Evolutionary conservation across 768 basidiomycete species (phyloP).

Genomic region (Imleria badia): DNA sequence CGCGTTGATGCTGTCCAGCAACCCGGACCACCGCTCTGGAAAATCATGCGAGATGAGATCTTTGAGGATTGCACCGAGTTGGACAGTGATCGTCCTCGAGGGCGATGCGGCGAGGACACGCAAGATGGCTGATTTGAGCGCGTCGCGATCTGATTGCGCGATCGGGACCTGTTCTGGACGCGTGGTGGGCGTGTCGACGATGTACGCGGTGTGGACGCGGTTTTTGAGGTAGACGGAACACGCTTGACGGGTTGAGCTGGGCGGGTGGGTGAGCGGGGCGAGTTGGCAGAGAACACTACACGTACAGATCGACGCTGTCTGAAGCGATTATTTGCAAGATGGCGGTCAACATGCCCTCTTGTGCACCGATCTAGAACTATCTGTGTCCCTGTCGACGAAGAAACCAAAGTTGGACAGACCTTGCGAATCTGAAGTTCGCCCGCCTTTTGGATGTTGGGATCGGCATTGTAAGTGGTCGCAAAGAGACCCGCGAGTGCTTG

Average conservation of each 20-base stretch:
- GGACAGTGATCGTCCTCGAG: slow-evolving; percentile 66
- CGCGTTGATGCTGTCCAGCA: slow-evolving; percentile 65
- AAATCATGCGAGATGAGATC: slow-evolving; percentile 75
- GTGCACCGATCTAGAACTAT: slow-evolving; percentile 60
- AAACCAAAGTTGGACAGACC: slow-evolving; percentile 38
- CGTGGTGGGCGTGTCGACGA: slow-evolving; percentile 41
- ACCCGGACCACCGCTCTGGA: slow-evolving; percentile 69
- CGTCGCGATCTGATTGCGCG: slow-evolving; percentile 63
- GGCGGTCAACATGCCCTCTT: slow-evolving; percentile 83
- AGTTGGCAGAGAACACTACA: slow-evolving; percentile 21
- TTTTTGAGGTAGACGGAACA: slow-evolving; percentile 91
- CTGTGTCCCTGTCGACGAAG: not conserved
- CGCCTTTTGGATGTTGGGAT: slow-evolving; percentile 84
- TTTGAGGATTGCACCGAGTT: slow-evolving; percentile 73
- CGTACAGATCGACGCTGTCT: slow-evolving; percentile 75
- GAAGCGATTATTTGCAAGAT: slow-evolving; percentile 83
- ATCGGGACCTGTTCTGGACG: slow-evolving; percentile 66
- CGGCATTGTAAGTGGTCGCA: slow-evolving; percentile 74
- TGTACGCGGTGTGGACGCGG: slow-evolving; percentile 70
- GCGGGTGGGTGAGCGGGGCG: not conserved
- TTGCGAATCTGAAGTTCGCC: slow-evolving; percentile 88
- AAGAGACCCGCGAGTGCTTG: slow-evolving; percentile 77
- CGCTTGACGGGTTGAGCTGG: slow-evolving; percentile 78
- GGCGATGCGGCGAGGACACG: slow-evolving; percentile 69
- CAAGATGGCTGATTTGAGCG: slow-evolving; percentile 67